Evolutionary conservation across 2,329 filamentous ascomycete species (phyloP), one percentile per base, ranked within the genome.

Genomic region (Xylaria multiplex): DNA sequence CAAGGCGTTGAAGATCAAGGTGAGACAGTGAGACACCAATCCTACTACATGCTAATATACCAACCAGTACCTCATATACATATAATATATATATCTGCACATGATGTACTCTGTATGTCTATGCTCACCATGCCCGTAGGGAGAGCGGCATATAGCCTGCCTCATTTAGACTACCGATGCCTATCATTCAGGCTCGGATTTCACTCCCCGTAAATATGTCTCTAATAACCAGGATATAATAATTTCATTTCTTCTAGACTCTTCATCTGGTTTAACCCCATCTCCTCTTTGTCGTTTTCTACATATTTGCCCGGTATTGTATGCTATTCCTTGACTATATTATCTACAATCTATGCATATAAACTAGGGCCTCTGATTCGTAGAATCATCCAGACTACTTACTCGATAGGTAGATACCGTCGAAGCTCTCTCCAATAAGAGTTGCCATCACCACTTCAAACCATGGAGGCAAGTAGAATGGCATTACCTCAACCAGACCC

Each of bases 391-490:
- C 13, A 27, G 37, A n/a, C 24, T 40, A 14, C 9, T 11, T 40
- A 14, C 1, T 40, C 13, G 35, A 14, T 30, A 32, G 53, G 53
- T 55, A 55, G 53, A 43, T 40, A n/a, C 50, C n/a, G 35, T 13
- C 52, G n/a, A 37, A 13, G 30, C 2, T 16, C 19, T 42, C 37
- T 55, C 53, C 53, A 55, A 55, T 55, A 42, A 55, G 19, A 43
- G 30, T 27, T n/a, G 30, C 9, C 22, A 55, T 5, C 14, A 55
- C 53, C 19, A 16, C 19, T 55, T 14, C 19, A 16, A 61, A 59
- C 8, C 24, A 69, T 69, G 67, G 67, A 64, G 65, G 67, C 49
- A 65, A 66, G 64, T 66, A 45, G 32, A 32, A 60, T 40, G 42
- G n/a, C 42, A 50, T 45, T 22, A 11, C 30, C n/a, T 16, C 40